These are phyloP conservation scores for Cercospora sesami DNA, from an alignment of 2,329 filamentous ascomycete genomes.

Conservation along the genomic window DNA sequence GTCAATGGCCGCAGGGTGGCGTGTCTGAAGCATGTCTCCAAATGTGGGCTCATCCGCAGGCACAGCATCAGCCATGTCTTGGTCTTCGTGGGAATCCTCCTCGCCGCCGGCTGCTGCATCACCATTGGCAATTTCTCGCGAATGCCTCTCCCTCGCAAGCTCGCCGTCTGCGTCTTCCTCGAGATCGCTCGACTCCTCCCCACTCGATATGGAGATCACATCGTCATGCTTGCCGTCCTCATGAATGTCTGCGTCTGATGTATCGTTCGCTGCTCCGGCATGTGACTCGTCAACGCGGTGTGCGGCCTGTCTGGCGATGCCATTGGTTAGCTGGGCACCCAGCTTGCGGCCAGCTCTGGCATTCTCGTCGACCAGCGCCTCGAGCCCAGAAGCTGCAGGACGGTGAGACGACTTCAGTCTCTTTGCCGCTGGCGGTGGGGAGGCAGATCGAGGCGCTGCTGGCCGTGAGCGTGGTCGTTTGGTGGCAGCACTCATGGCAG, in stretches of 20 bases:
- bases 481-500: conserved; percentile 38
- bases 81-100: conserved; percentile 30
- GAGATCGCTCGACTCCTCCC: conserved; percentile 40
- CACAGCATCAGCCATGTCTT: conserved; percentile 30
- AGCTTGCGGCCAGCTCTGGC: conserved; percentile 41
- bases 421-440: conserved; percentile 36
- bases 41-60: conserved; percentile 64
- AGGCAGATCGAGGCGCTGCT: conserved; percentile 32
- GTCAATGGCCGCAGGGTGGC: conserved; percentile 68
- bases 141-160: conserved; percentile 1
- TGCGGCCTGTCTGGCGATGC: conserved; percentile 52
- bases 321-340: conserved; percentile 53
- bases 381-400: conserved; percentile 33
- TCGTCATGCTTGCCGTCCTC: conserved; percentile 7
- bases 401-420: conserved; percentile 39
- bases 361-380: conserved; percentile 40
- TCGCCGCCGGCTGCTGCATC: conserved; percentile 32
- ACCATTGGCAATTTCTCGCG: conserved; percentile 24
- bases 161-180: conserved; percentile 28
- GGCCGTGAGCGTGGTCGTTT: conserved; percentile 38
- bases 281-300: conserved; percentile 59
- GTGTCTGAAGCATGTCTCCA: conserved; percentile 75
- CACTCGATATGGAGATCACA: conserved; percentile 52
- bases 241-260: conserved; percentile 43
- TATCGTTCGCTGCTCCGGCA: conserved; percentile 50